Percentiles rank a stretch among this genome's conserved stretches.
Conservation (phyloP, 495 filamentous ascomycete species). For the Cetradonia linearis region DNA sequence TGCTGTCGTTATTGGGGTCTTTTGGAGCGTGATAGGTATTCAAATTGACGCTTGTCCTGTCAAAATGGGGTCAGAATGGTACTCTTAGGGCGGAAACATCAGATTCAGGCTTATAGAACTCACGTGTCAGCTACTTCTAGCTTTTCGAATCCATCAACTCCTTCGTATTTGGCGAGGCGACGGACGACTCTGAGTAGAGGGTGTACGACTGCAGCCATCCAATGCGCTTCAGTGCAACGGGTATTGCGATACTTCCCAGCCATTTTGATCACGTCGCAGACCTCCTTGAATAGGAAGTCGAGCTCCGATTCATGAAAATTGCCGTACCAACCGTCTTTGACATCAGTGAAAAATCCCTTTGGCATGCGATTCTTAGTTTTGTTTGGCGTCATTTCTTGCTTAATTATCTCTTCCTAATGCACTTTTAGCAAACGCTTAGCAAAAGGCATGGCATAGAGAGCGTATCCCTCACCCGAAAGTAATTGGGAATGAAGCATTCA, state of each 20-base stretch:
- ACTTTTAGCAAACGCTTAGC: background rate
- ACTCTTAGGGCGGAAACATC: background rate
- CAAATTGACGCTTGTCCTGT: slow-evolving; percentile 1
- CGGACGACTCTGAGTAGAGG: background rate
- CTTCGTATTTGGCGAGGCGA: slow-evolving; percentile 1
- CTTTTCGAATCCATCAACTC: background rate
- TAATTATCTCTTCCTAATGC: background rate
- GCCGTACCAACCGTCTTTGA: slow-evolving; percentile 2
- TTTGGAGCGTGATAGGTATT: background rate
- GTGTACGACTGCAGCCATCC: slow-evolving; percentile 6
- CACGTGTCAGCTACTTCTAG: slow-evolving; percentile 2
- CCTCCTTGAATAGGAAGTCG: background rate
- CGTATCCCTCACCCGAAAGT: background rate
- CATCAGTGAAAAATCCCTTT: background rate
- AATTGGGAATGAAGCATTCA: background rate
- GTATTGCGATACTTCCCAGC: background rate
- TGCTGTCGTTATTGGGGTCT: background rate
- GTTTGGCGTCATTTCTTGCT: background rate
- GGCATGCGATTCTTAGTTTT: background rate
- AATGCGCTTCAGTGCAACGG: slow-evolving; percentile 4
- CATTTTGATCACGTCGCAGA: background rate
- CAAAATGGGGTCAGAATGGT: background rate
- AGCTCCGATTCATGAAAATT: background rate
- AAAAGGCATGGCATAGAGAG: background rate
- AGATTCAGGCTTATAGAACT: background rate